Percentiles rank a stretch among this genome's conserved stretches.
These are phyloP conservation scores for Fusarium kyushuense DNA, from an alignment of 2,329 filamentous ascomycete genomes.

Conservation along the genomic window DNA sequence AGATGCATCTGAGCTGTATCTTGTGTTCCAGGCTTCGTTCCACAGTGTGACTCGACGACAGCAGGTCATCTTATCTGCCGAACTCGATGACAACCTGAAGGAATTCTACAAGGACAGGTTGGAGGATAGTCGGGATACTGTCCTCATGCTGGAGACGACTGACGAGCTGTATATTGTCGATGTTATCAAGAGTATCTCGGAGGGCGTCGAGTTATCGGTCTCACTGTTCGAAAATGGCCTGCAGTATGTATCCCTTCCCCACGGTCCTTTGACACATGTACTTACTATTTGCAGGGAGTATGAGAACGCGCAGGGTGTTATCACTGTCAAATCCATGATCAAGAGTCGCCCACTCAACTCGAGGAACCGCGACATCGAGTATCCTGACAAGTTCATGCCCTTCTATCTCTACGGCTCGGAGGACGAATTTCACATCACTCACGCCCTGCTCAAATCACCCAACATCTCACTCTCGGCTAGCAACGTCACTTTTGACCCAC, in stretches of 20 bases:
- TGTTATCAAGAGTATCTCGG: background rate
- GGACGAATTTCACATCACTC: constrained; percentile 56
- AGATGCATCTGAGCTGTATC: constrained; percentile 51
- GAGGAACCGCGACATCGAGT: constrained; percentile 50
- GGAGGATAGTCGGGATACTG: constrained; percentile 5
- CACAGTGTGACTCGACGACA: constrained; percentile 52
- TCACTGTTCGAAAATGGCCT: constrained; percentile 25
- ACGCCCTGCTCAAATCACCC: constrained; percentile 57
- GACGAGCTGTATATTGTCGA: constrained; percentile 4
- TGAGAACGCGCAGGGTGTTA: constrained; percentile 41
- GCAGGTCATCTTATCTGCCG: constrained; percentile 50
- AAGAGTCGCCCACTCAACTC: constrained; percentile 55
- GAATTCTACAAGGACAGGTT: background rate
- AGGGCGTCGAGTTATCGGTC: background rate
- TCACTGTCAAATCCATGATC: constrained; percentile 43
- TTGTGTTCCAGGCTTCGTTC: constrained; percentile 57
- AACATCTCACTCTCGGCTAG: constrained; percentile 54
- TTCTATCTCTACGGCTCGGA: constrained; percentile 60
- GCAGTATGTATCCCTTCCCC: background rate
- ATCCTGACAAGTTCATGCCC: constrained; percentile 55
- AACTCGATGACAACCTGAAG: constrained; percentile 3
- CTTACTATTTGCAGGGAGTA: constrained; percentile 18
- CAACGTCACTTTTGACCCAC: constrained; percentile 20
- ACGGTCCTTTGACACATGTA: accelerated
- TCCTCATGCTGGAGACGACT: constrained; percentile 33